Base-by-base conservation (phyloP, 1,139 yeast genomes). In the Scheffersomyces lignicola region DNA sequence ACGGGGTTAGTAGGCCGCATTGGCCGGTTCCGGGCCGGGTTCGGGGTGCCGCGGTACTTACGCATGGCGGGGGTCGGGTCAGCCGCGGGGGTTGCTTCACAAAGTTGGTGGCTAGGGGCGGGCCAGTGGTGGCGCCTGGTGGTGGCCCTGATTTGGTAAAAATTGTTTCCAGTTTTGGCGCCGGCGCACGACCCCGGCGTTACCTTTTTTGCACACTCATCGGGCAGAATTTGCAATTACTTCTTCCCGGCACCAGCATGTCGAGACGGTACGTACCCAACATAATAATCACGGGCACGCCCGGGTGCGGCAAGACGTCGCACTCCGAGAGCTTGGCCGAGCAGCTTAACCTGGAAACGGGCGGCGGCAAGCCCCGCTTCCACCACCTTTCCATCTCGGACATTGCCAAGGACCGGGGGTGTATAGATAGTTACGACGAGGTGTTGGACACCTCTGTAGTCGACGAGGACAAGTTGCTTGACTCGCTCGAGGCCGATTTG, bases 241-340 rank as follows among this genome's bases (percentile, higher is more conserved):
- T n/a, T n/a, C n/a, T n/a, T 32, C 28, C 15, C 29, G 10, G 7
- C 23, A 32, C 35, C 34, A 36, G 7, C 33, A 61, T 61, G 64
- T 49, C 59, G 12, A 51, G 59, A 40, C 69, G 87, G 57, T 56
- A 51, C 28, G 56, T 65, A 25, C 96, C 96, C 9, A 94, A 94
- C 57, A 81, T 92, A 30, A 78, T 94, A 26, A 76, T 92, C 34
- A 92, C 97, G 5, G 98, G 98, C 3, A 94, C 98, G 2, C 98
- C 98, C 10, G 97, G 98, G 1, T 88, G 97, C 49, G 99, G 99
- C 10, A 92, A 92, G 54, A 78, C 97, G 1, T 81, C 92, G 13
- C 97, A 90, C 50, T 79, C 92, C 3, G 81, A 78, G 49, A 66
- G 73, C 37, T 65, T 90, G 38, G 77, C 71, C 6, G 66, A 76